Conservation (phyloP, 306 rosid species). For the Rosa chinensis region DNA sequence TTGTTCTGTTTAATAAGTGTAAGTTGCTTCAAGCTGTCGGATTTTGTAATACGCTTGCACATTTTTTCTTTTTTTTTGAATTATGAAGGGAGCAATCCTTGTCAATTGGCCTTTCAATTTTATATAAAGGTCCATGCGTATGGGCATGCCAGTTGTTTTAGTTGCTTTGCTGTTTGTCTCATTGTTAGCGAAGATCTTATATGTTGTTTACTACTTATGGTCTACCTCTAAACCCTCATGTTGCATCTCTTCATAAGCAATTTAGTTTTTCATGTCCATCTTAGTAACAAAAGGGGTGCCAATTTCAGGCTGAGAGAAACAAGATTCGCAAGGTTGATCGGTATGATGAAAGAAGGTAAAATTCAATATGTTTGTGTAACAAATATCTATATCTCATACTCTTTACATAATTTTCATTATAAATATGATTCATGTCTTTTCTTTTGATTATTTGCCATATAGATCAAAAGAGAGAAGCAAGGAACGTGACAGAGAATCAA, state of each 20-base stretch:
- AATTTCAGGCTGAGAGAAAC: slow-evolving; percentile 88
- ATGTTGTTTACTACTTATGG: background rate
- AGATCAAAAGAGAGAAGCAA: slow-evolving; percentile 83
- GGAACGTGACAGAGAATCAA: slow-evolving; percentile 76
- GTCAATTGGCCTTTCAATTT: background rate
- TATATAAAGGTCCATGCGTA: background rate
- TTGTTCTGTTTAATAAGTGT: background rate
- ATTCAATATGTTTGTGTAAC: background rate
- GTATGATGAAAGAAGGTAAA: slow-evolving; percentile 74
- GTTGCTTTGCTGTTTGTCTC: background rate
- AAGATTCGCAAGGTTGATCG: slow-evolving; percentile 70
- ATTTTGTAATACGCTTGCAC: background rate
- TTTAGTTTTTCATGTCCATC: background rate
- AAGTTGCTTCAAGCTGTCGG: background rate
- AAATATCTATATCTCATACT: background rate
- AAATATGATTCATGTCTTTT: background rate
- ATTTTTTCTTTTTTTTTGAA: background rate
- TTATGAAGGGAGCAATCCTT: background rate
- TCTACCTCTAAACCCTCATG: background rate
- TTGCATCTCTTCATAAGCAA: background rate
- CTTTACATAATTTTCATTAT: background rate
- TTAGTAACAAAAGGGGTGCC: slow-evolving; percentile 19
- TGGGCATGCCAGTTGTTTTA: background rate
- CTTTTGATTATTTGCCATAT: background rate
- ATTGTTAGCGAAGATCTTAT: background rate